phyloP scores from a whole-genome alignment of 169 alveolate species.

The Amoebophrya sp. region DNA sequence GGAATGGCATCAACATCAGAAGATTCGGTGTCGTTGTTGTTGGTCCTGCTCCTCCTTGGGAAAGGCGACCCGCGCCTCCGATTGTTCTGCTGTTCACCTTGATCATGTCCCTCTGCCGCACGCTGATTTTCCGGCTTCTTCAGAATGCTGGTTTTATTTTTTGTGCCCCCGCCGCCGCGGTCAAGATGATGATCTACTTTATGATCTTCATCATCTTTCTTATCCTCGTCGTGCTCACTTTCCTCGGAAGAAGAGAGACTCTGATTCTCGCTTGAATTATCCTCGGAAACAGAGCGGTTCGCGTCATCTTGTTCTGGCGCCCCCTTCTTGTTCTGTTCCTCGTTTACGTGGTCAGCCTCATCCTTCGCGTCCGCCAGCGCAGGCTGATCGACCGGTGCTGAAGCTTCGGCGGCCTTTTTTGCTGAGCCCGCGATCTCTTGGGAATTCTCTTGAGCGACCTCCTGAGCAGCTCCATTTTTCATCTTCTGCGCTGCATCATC shows the following conservation, averaged over 20 bases:
- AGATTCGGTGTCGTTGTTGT: neutral
- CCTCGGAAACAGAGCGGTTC: neutral
- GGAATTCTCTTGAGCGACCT: neutral
- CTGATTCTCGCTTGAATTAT: too few species aligned
- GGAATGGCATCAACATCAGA: neutral
- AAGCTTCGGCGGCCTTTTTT: neutral
- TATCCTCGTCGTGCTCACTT: neutral
- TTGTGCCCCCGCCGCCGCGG: neutral
- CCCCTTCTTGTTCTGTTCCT: neutral
- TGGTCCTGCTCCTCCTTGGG: neutral
- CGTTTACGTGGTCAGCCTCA: too few species aligned
- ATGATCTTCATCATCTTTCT: neutral
- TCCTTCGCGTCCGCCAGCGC: neutral
- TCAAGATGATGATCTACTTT: neutral
- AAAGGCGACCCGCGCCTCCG: neutral
- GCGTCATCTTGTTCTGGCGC: neutral
- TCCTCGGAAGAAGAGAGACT: too few species aligned
- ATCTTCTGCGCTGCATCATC: neutral
- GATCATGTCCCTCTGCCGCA: neutral
- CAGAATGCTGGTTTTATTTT: neutral
- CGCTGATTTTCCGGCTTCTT: neutral
- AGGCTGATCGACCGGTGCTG: neutral
- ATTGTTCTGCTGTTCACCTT: neutral
- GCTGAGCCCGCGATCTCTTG: neutral
- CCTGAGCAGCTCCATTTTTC: neutral